These are phyloP conservation scores for Galerina marginata DNA, from an alignment of 768 basidiomycete genomes.

Conservation along the genomic window DNA sequence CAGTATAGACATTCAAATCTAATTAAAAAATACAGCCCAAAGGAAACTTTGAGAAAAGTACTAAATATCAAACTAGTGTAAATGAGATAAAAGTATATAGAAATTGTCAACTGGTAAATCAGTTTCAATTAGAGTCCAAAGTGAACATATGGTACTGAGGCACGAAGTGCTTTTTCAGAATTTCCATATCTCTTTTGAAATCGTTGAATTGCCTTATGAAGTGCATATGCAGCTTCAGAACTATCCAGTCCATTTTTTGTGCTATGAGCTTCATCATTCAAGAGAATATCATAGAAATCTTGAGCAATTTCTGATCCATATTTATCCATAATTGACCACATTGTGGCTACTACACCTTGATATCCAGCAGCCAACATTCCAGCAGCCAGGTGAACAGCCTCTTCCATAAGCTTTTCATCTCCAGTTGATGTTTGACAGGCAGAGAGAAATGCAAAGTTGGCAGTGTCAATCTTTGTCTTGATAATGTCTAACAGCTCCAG, in stretches of 20 bases:
- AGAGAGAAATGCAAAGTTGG: conserved; percentile 41
- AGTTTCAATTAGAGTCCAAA: conserved; percentile 1
- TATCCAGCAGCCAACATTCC: no score
- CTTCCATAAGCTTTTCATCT: conserved; percentile 1
- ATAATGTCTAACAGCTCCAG: conserved; percentile 20
- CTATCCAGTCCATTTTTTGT: neutral
- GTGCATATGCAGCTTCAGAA: neutral
- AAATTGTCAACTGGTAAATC: no score
- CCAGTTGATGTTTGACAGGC: conserved; percentile 43
- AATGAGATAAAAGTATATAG: no score
- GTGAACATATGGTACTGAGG: conserved; percentile 14
- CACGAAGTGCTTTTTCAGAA: conserved; percentile 3
- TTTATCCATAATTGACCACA: conserved; percentile 41
- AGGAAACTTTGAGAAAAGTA: no score
- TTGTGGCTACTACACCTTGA: conserved; percentile 25
- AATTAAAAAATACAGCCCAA: no score
- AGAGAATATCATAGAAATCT: conserved; percentile 28
- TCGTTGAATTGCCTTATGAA: neutral
- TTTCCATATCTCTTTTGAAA: neutral
- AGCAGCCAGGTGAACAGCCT: no score
- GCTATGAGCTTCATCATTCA: neutral
- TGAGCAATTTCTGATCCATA: conserved; percentile 32
- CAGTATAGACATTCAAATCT: no score
- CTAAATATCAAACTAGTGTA: no score
- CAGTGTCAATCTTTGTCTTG: conserved; percentile 8